Evolutionary conservation across 1,284 basidiomycete genomes (phyloP), one percentile per base, ranked within the genome.

Genomic region (Boletus austroedulis): DNA sequence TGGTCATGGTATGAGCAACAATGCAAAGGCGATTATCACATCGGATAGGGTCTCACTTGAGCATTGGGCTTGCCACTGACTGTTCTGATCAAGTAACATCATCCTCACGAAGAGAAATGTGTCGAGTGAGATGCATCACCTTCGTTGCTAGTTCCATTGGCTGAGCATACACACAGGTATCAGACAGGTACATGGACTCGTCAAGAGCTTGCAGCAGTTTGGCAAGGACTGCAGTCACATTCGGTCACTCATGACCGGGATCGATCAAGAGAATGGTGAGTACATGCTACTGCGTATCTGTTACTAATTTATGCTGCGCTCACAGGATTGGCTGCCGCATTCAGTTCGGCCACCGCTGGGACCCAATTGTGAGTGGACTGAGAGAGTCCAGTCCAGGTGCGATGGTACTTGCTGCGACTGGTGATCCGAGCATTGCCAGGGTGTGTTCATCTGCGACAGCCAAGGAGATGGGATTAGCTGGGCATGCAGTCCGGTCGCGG

Each of bases 51-150:
- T 60, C 29, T 9, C 17, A 2, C 19, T 1, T 12, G 5, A 19
- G 11, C 17, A 15, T 49, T 28, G 10, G 15, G 9, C 9, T 17
- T 24, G 11, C 12, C 34, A 24, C n/a, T 60, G 40, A 60, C 48
- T 29, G 21, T n/a, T 48, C 21, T 38, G 48, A 41, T n/a, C 19
- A 58, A 80, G 79, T 9, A 82, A 80, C 67, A 75, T 89, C 21
- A 89, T 89, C 58, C 74, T 88, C 40, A 85, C 88, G 81, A 87
- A 81, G 67, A 75, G 86, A 47, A 89, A 89, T 61, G 77, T 89
- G 1, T 70, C 78, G 66, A 80, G 85, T 83, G 47, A 52, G 57
- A 45, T 5, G 24, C 6, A 32, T 6, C 12, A 21, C 29, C 12
- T 50, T 51, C 12, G 17, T 54, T 21, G 24, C 12, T 19, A 8